phyloP scores from a whole-genome alignment of 164 flowering plant species.

The Amborella trichopoda region DNA sequence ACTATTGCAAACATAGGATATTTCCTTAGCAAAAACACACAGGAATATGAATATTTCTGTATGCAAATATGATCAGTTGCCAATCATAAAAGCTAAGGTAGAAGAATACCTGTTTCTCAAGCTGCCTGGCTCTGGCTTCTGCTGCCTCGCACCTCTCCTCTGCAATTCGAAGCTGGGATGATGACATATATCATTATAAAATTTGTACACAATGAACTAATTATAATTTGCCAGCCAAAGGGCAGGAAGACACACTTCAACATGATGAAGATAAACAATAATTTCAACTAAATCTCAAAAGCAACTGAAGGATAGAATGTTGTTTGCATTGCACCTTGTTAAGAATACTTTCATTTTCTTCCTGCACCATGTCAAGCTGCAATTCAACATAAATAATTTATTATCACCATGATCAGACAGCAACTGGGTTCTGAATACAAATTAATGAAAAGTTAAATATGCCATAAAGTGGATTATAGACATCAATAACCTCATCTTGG shows the following conservation, averaged over 20 bases:
- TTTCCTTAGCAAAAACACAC: not conserved
- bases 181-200: conserved; percentile 15
- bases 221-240: conserved; percentile 1
- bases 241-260: not conserved
- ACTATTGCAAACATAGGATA: no score
- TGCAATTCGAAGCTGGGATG: conserved; percentile 66
- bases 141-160: conserved; percentile 80
- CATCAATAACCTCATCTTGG: conserved; percentile 67
- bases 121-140: conserved; percentile 69
- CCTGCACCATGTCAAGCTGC: conserved; percentile 92
- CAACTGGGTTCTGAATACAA: not conserved
- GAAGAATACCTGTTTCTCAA: conserved; percentile 61
- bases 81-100: no score
- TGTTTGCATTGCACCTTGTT: conserved; percentile 48
- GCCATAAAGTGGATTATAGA: not conserved
- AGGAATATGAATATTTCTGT: no score
- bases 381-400: conserved; percentile 6
- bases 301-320: not conserved
- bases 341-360: conserved; percentile 70
- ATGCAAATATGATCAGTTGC: no score
- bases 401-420: not conserved
- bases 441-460: not conserved
- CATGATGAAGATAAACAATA: not conserved
- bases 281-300: not conserved
- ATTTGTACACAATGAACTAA: no score